Base-by-base conservation (phyloP, 208 protist genomes). In the Trypanosoma mega region DNA sequence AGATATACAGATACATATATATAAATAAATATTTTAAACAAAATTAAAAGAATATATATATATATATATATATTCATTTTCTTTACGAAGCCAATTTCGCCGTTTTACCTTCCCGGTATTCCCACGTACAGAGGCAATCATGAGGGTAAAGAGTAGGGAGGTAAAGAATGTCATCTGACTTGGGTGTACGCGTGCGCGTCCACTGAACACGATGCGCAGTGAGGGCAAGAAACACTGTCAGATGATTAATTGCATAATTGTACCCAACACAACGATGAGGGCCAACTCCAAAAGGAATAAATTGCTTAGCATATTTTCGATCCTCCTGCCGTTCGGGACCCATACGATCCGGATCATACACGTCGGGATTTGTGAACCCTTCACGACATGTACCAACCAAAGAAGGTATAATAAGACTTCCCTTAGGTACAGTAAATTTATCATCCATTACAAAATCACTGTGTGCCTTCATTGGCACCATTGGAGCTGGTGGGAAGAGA, bases 211-310 rank as follows among this genome's bases (percentile, higher is more conserved):
- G 55, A 70, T 87, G 83, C 4, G 90, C 55, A 36, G 92, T 68
- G 46, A 92, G 69, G 1, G 86, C 88, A 12, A 96, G 56, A 76
- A 89, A 97, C 21, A 92, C 78, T 52, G 82, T 94, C 24, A 98
- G 74, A 74, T 98, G 94, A 66, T 96, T 96, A 58, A 97, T 96
- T 52, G 91, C 93, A 57, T 97, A 96, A 78, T 98, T 93, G 69
- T 90, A 90, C 23, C 94, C 94, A 29, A 97, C 77, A 71, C 94
- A 98, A 56, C 85, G 85, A 73, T 98, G 93, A 16, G 94, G 86
- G 20, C 92, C 92, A 43, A 85, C 73, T 52, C 93, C 93, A 59
- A 98, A 98, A 2, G 91, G 86, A 23, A 97, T 84, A 60, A 94
- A 97, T 74, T 94, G 82, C 77, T 94, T 93, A 45, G 82, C 68